phyloP scores from a whole-genome alignment of 139 green algal genomes.

The Closterium sp. region DNA sequence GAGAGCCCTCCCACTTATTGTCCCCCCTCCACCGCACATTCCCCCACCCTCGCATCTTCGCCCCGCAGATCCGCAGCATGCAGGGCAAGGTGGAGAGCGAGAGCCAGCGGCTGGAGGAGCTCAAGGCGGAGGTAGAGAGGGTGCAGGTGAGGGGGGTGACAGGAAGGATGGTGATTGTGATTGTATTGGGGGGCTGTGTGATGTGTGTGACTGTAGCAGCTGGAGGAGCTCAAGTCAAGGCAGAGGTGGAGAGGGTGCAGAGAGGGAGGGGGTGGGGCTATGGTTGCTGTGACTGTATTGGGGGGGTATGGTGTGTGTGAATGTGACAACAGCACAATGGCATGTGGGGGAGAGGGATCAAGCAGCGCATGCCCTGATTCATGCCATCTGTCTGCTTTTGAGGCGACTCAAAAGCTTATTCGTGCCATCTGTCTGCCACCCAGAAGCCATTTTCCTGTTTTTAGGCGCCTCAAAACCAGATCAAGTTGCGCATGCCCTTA shows the following conservation, averaged over 20 bases:
- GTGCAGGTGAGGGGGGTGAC: not conserved
- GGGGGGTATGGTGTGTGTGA: no score
- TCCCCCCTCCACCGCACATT: not conserved
- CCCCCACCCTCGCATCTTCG: not conserved
- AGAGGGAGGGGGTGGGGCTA: not conserved
- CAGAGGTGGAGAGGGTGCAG: not conserved
- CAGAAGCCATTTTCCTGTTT: no score
- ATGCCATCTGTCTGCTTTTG: no score
- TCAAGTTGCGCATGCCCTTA: no score
- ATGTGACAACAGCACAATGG: no score
- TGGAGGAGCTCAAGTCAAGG: not conserved
- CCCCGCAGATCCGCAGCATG: slow-evolving; percentile 46
- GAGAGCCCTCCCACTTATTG: not conserved
- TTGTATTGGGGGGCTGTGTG: not conserved
- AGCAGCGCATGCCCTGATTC: no score
- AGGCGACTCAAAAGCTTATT: no score
- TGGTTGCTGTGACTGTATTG: not conserved
- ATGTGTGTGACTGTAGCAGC: not conserved
- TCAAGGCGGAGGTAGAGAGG: slow-evolving; percentile 17
- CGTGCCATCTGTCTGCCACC: no score
- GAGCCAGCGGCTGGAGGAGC: slow-evolving; percentile 19
- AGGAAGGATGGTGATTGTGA: no score
- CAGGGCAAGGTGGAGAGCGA: slow-evolving; percentile 43
- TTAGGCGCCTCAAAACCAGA: no score
- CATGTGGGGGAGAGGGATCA: not conserved